phyloP scores from a whole-genome alignment of 202 grass and related monocot species.

The Musa balbisiana region DNA sequence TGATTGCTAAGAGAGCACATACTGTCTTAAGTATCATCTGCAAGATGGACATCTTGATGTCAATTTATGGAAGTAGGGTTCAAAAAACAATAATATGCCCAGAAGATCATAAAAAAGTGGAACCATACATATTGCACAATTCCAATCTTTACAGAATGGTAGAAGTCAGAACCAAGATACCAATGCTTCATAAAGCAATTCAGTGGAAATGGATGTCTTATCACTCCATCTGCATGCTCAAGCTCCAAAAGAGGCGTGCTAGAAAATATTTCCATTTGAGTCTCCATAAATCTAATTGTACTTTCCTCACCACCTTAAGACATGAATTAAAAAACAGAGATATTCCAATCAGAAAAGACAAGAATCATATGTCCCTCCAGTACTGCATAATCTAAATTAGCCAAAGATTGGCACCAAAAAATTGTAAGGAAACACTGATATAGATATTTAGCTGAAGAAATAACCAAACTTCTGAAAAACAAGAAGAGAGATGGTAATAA shows the following conservation, averaged over 20 bases:
- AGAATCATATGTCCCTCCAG: background rate
- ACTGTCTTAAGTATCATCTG: slow-evolving; percentile 98
- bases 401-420: background rate
- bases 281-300: slow-evolving; percentile 94
- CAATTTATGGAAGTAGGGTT: background rate
- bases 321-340: slow-evolving; percentile 14
- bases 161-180: slow-evolving; percentile 90
- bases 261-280: slow-evolving; percentile 41
- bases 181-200: slow-evolving; percentile 89
- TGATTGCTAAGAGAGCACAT: slow-evolving; percentile 85
- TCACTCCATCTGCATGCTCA: slow-evolving; percentile 81
- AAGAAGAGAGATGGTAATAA: background rate
- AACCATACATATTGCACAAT: slow-evolving; percentile 97
- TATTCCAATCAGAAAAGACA: background rate
- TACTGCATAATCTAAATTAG: background rate
- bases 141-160: slow-evolving; percentile 90
- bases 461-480: background rate
- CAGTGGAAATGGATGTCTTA: slow-evolving; percentile 94
- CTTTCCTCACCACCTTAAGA: slow-evolving; percentile 84
- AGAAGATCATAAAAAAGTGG: slow-evolving; percentile 4
- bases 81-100: background rate
- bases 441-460: slow-evolving; percentile 14
- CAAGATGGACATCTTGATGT: slow-evolving; percentile 33
- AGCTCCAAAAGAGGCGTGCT: slow-evolving; percentile 72
- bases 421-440: background rate